These are phyloP conservation scores for Aegilops sharonensis DNA, from an alignment of 176 grass and related monocot species.

Conservation along the genomic window DNA sequence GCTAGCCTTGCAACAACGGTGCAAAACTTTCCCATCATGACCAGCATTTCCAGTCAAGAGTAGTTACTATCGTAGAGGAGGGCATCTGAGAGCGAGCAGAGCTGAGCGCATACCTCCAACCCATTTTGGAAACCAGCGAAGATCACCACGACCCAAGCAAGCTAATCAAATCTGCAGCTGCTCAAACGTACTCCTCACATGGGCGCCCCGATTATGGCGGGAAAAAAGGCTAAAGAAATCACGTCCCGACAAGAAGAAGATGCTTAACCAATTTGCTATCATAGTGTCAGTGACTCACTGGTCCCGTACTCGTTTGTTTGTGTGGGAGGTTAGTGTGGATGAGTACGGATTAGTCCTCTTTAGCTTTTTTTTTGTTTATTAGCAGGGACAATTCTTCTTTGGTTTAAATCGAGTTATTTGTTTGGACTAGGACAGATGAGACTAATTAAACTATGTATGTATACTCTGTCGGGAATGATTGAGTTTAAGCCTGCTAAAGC, in stretches of 20 bases:
- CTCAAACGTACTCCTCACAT: not conserved
- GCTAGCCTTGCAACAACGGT: no score
- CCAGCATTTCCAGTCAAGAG: no score
- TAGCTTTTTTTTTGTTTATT: no score
- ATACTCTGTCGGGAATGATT: not conserved
- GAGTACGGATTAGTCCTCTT: no score
- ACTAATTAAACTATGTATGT: not conserved
- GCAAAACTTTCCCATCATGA: no score
- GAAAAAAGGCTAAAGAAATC: not conserved
- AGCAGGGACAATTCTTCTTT: not conserved
- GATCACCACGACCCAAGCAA: not conserved
- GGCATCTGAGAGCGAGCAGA: no score
- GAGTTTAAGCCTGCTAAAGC: not conserved
- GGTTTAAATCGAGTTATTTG: not conserved
- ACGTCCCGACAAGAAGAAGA: not conserved
- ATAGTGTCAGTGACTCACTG: not conserved
- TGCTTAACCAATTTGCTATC: not conserved
- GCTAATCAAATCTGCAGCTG: not conserved
- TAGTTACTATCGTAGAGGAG: no score
- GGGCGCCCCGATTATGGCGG: not conserved
- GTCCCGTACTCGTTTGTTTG: not conserved
- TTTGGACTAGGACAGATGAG: not conserved
- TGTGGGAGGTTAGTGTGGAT: no score
- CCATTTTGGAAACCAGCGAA: not conserved
- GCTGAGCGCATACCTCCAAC: not conserved